phyloP scores from a whole-genome alignment of 192 early-diverging fungal species.

The Spizellomyces sp. region DNA sequence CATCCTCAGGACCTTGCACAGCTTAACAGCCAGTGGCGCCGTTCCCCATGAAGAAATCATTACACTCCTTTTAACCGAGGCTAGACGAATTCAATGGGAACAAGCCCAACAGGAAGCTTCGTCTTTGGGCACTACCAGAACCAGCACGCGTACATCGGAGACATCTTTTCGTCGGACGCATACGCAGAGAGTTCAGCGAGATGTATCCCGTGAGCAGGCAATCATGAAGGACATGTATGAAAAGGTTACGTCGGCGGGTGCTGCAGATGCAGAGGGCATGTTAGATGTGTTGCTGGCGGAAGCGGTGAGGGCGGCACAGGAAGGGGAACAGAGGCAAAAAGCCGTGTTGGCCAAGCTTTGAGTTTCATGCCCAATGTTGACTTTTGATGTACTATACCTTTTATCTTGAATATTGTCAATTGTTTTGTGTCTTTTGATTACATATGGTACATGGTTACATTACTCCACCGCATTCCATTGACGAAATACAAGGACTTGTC shows the following conservation, averaged over 20 bases:
- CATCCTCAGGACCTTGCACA: background rate
- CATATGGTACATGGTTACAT: too few species aligned
- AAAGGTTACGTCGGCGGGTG: constrained; percentile 12
- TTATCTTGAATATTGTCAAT: too few species aligned
- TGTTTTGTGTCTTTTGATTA: too few species aligned
- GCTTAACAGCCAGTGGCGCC: constrained; percentile 6
- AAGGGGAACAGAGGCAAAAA: background rate
- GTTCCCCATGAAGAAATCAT: constrained; percentile 18
- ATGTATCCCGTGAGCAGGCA: constrained; percentile 3
- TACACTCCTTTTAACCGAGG: constrained; percentile 15
- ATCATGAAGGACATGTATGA: constrained; percentile 23
- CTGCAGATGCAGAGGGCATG: constrained; percentile 31
- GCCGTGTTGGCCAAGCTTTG: too few species aligned
- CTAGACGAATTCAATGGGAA: constrained; percentile 21
- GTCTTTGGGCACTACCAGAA: background rate
- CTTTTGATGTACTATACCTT: too few species aligned
- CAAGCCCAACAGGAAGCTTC: background rate
- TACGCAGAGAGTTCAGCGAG: background rate
- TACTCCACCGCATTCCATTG: too few species aligned
- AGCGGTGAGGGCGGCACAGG: background rate
- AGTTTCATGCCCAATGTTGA: too few species aligned
- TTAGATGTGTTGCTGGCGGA: constrained; percentile 18
- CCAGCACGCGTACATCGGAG: background rate
- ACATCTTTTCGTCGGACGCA: too few species aligned
- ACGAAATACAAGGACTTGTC: too few species aligned